Conservation (phyloP, 2,329 filamentous ascomycete species). For the Talaromyces funiculosus region DNA sequence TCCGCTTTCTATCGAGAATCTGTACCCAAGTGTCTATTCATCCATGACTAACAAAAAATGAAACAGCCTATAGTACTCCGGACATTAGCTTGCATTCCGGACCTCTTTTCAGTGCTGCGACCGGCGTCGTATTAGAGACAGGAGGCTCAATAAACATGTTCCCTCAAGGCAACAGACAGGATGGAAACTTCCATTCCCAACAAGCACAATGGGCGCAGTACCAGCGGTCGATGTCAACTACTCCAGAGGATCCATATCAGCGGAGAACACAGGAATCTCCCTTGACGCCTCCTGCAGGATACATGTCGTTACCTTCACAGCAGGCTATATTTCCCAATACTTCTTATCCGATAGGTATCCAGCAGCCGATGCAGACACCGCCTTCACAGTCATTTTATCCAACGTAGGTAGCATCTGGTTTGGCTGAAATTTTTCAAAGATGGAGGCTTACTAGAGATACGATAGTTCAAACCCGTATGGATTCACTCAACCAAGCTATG, state of each 20-base stretch:
- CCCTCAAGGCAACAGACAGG: conserved; percentile 17
- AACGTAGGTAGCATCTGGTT: conserved; percentile 18
- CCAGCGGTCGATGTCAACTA: conserved; percentile 9
- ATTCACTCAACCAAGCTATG: conserved; percentile 30
- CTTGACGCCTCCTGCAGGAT: conserved; percentile 8
- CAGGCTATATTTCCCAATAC: conserved; percentile 16
- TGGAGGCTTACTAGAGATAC: neutral
- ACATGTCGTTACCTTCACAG: conserved; percentile 11
- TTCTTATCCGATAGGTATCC: conserved; percentile 19
- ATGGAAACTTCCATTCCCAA: conserved; percentile 21
- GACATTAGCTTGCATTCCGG: conserved; percentile 17
- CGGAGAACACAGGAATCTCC: conserved; percentile 8
- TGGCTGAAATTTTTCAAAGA: neutral
- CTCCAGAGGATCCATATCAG: conserved; percentile 13
- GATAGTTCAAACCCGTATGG: conserved; percentile 29
- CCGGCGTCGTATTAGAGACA: conserved; percentile 22
- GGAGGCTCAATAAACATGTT: conserved; percentile 24
- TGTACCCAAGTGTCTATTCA: neutral
- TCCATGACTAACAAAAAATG: neutral
- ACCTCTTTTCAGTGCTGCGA: conserved; percentile 23
- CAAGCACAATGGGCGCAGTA: conserved; percentile 19
- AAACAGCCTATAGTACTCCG: conserved; percentile 6
- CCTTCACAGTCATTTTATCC: conserved; percentile 22
- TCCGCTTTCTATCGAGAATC: neutral
- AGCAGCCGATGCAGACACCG: conserved; percentile 14